A percentile compares a stretch with the other conserved stretches of the same genome.
phyloP scores from a whole-genome alignment of 176 grass and related monocot genomes.

The Carex parvula region DNA sequence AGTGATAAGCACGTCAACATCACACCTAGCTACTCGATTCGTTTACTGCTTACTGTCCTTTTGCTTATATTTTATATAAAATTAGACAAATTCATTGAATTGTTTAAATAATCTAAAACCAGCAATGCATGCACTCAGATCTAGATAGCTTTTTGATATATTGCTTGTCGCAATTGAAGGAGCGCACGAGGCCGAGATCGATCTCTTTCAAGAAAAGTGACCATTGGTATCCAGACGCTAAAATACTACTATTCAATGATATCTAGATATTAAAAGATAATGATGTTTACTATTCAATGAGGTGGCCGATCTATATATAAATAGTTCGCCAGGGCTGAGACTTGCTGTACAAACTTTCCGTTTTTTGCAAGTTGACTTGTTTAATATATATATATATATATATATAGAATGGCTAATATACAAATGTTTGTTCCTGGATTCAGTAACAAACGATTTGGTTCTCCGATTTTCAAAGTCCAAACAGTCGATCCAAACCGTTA shows the following conservation, averaged over 20 bases:
- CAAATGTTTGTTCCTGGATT: too few relatives aligned
- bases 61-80: background rate
- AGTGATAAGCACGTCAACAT: background rate
- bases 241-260: background rate
- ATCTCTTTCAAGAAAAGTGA: background rate
- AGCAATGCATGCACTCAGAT: background rate
- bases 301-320: background rate
- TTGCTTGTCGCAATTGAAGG: background rate
- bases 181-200: background rate
- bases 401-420: too few relatives aligned
- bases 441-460: too few relatives aligned
- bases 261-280: constrained; percentile 7
- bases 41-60: background rate
- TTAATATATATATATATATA: too few relatives aligned
- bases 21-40: background rate
- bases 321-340: background rate
- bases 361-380: background rate
- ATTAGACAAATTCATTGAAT: background rate
- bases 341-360: background rate
- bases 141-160: background rate
- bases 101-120: background rate
- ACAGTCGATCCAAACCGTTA: too few relatives aligned
- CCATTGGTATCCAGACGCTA: background rate
- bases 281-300: constrained; percentile 15
- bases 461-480: too few relatives aligned